phyloP scores from a whole-genome alignment of 179 eudicot species.

The Silene noctiflora region DNA sequence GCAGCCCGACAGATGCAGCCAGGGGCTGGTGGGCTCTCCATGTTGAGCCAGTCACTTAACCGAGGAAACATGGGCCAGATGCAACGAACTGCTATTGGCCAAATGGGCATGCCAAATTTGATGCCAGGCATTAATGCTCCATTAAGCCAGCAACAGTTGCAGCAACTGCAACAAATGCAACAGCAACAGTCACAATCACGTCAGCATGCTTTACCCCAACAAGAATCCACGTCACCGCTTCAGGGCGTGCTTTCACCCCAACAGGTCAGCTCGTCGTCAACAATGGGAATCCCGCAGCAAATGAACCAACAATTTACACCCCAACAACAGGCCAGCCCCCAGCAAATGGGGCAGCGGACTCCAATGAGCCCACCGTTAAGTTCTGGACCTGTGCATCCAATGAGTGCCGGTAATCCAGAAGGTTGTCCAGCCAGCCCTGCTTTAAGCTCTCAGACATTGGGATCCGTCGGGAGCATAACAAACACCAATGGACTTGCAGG shows the following conservation, averaged over 20 bases:
- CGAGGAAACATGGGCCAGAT: conserved; percentile 50
- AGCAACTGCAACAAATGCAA: conserved; percentile 34
- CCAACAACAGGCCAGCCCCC: conserved; percentile 74
- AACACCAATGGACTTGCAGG: conserved; percentile 85
- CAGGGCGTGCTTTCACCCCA: conserved; percentile 67
- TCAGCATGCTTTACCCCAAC: conserved; percentile 39
- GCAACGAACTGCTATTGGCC: conserved; percentile 59
- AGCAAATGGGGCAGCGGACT: conserved; percentile 69
- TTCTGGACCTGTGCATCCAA: conserved; percentile 75
- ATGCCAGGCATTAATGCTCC: conserved; percentile 61
- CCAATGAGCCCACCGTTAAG: conserved; percentile 90
- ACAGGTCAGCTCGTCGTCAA: conserved; percentile 75
- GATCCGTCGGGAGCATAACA: conserved; percentile 85
- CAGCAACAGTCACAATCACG: conserved; percentile 37
- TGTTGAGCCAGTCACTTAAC: conserved; percentile 62
- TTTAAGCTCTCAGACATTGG: conserved; percentile 89
- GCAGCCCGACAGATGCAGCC: conserved; percentile 75
- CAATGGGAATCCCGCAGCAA: conserved; percentile 55
- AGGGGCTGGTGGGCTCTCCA: conserved; percentile 62
- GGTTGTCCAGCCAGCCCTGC: conserved; percentile 89
- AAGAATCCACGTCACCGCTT: conserved; percentile 65
- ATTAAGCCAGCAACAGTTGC: conserved; percentile 58
- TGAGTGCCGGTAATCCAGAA: conserved; percentile 44
- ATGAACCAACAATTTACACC: conserved; percentile 34
- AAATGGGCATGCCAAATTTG: conserved; percentile 81